phyloP scores from a whole-genome alignment of 225 moss, liverwort and hornwort species.

The Marchantia polymorpha region DNA sequence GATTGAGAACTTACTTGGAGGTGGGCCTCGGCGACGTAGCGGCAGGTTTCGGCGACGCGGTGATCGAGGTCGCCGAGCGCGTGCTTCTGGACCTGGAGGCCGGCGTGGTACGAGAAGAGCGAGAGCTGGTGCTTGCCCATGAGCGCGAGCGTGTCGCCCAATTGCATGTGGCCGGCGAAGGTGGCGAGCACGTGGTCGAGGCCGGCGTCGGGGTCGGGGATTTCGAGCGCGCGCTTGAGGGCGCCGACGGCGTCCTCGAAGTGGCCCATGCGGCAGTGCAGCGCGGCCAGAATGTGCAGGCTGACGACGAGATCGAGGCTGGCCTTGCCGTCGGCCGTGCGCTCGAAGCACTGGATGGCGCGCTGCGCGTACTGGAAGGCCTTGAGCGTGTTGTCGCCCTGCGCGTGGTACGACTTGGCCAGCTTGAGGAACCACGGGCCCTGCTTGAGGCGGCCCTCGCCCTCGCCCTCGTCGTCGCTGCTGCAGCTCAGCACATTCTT shows the following conservation, averaged over 20 bases:
- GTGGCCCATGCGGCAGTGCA: slow-evolving; percentile 83
- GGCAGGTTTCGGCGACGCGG: slow-evolving; percentile 95
- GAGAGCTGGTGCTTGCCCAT: slow-evolving; percentile 86
- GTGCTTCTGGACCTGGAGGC: slow-evolving; percentile 77
- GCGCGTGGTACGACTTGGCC: slow-evolving; percentile 75
- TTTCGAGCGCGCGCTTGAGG: slow-evolving; percentile 69
- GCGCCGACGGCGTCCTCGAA: slow-evolving; percentile 73
- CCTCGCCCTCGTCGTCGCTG: slow-evolving; percentile 44
- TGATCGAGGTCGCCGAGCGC: slow-evolving; percentile 89
- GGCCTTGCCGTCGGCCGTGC: slow-evolving; percentile 60
- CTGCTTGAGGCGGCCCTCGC: slow-evolving; percentile 42
- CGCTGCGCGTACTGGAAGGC: slow-evolving; percentile 81
- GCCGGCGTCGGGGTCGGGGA: slow-evolving; percentile 67
- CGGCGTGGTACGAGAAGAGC: slow-evolving; percentile 70
- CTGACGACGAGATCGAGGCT: slow-evolving; percentile 90
- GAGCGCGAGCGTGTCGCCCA: slow-evolving; percentile 84
- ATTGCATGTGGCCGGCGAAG: slow-evolving; percentile 94
- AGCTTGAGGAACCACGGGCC: slow-evolving; percentile 73
- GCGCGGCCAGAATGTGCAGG: slow-evolving; percentile 85
- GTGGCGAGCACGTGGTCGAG: slow-evolving; percentile 85
- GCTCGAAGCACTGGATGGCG: slow-evolving; percentile 83
- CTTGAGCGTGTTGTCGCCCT: slow-evolving; percentile 77
- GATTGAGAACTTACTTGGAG: slow-evolving; percentile 56
- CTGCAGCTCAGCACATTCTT: slow-evolving; percentile 25
- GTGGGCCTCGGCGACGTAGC: slow-evolving; percentile 95